These are phyloP conservation scores for Picochlorum sp. DNA, from an alignment of 139 green algal genomes.

Conservation along the genomic window DNA sequence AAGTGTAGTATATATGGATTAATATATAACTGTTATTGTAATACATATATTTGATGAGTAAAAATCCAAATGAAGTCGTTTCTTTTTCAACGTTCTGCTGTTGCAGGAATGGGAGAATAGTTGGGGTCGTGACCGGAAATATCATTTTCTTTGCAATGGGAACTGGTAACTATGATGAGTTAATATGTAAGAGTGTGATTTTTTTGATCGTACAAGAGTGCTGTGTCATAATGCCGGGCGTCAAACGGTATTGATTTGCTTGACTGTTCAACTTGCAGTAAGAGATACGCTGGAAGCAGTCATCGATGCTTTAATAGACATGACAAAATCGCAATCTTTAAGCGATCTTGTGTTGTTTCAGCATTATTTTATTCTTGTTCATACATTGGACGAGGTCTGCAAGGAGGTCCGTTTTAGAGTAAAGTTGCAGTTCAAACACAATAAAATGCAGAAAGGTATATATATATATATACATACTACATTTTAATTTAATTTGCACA, in stretches of 20 bases:
- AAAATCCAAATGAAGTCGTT: too few species aligned
- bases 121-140: slow-evolving; percentile 32
- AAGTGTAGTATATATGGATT: not conserved
- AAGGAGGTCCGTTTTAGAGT: slow-evolving; percentile 12
- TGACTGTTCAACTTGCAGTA: slow-evolving; percentile 25
- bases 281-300: slow-evolving; percentile 36
- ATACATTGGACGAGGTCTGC: slow-evolving; percentile 19
- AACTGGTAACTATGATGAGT: slow-evolving; percentile 62
- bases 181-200: slow-evolving; percentile 43
- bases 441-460: not conserved
- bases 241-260: not conserved
- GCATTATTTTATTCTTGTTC: slow-evolving; percentile 5
- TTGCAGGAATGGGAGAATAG: slow-evolving; percentile 33
- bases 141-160: slow-evolving; percentile 59
- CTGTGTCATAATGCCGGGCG: not conserved
- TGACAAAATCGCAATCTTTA: slow-evolving; percentile 14
- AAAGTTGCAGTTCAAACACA: too few species aligned
- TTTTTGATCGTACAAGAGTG: not conserved
- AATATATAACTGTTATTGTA: slow-evolving; percentile 6
- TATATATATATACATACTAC: not conserved
- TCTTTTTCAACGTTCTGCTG: too few species aligned
- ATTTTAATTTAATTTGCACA: not conserved
- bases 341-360: slow-evolving; percentile 16
- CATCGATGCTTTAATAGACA: slow-evolving; percentile 35
- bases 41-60: slow-evolving; percentile 2